Base-by-base conservation (phyloP, 2,329 filamentous ascomycete species). In the Neofusicoccum umdonicola region DNA sequence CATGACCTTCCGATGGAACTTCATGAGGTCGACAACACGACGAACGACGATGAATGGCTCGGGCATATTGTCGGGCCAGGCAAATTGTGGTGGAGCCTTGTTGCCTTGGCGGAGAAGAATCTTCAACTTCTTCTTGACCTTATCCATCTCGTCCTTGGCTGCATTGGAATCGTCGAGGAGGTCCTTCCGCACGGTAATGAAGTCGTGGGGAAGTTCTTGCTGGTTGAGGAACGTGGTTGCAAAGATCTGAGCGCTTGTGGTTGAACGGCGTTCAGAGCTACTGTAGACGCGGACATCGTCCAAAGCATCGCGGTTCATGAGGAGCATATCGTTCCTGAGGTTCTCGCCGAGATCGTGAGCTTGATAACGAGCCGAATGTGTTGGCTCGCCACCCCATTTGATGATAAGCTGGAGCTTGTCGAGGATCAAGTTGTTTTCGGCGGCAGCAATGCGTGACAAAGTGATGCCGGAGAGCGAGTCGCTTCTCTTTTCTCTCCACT, bases 71-170 rank as follows among this genome's bases (percentile, higher is more conserved):
- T 92, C 88, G 1, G 95, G 95, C 95, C 95, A 99, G n/a, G 95
- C 92, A 74, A 99, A 99, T 73, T 99, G 93, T 17, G 94, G 88
- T 9, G 95, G 95, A 1, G 94, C 91, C 73, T 95, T 91, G 67
- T 93, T 92, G n/a, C 94, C 95, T 76, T 97, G 91, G 35, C 95
- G 88, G 65, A 99, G 79, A 19, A 99, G 84, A 0, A 92, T 89
- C 80, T 99, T 99, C 34, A 99, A 85, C 87, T 96, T 97, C 86
- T 99, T 99, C 84, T 99, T 99, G 64, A 99, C 95, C 79, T 97
- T 97, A 79, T 99, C 96, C 91, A 97, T 99, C 73, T 97, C 93
- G 75, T 99, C 95, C 77, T 99, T 99, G 65, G 95, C 95, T 3
- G 95, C 95, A 76, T 99, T 99, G 0, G 93, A 98, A 75, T 99